These are phyloP conservation scores for Phytophthora litchii DNA, from an alignment of 352 stramenopile species.

Conservation along the genomic window DNA sequence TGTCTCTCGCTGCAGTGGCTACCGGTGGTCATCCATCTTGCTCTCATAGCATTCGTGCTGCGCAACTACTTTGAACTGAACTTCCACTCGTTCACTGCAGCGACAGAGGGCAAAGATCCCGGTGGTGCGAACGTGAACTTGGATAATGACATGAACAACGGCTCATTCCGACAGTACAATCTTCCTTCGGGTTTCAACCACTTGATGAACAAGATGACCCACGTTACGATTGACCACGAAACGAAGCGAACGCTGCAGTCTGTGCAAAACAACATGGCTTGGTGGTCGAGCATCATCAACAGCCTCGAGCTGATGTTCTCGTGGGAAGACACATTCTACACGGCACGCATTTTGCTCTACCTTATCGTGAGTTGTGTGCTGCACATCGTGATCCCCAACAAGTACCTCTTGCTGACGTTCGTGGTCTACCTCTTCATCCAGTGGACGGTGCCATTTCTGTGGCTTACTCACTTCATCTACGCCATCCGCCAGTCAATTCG, in stretches of 20 bases:
- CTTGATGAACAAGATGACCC: constrained; percentile 91
- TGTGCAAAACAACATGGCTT: constrained; percentile 90
- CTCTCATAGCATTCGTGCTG: constrained; percentile 79
- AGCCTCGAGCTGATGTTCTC: constrained; percentile 89
- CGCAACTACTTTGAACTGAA: constrained; percentile 89
- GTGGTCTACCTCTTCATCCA: constrained; percentile 82
- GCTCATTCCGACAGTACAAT: constrained; percentile 80
- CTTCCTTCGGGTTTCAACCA: constrained; percentile 85
- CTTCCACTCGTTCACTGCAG: constrained; percentile 72
- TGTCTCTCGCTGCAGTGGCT: constrained; percentile 86
- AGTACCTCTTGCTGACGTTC: constrained; percentile 78
- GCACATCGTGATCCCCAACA: constrained; percentile 86
- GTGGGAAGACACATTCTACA: constrained; percentile 90
- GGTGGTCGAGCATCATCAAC: constrained; percentile 86
- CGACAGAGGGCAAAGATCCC: constrained; percentile 56
- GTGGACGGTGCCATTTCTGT: constrained; percentile 84
- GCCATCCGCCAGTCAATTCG: constrained; percentile 68
- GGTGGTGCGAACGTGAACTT: constrained; percentile 18
- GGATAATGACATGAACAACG: constrained; percentile 42
- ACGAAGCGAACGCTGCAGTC: constrained; percentile 85
- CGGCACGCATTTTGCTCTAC: constrained; percentile 75
- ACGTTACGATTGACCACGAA: constrained; percentile 84
- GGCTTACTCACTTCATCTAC: constrained; percentile 68
- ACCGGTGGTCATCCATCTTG: constrained; percentile 77
- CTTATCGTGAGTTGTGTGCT: constrained; percentile 87